Base-by-base conservation (phyloP, 768 basidiomycete species). In the Lyophyllum semitale region DNA sequence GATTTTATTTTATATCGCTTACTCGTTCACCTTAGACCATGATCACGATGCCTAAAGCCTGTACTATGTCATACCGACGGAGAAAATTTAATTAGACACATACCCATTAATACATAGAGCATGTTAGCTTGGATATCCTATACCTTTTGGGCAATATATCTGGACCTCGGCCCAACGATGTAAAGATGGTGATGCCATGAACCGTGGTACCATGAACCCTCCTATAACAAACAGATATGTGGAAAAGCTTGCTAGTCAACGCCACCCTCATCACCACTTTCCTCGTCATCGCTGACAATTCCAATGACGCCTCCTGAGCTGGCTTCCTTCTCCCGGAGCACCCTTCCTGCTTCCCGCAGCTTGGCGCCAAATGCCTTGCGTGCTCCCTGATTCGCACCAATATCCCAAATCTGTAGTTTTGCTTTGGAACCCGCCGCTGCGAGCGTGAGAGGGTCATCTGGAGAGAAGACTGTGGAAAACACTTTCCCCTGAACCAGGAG, bases 361-460 rank as follows among this genome's bases (percentile, higher is more conserved):
- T 95, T 93, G 7, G 81, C 72, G 0, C 84, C 87, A 51, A 98
- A 95, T 0, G 88, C 87, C 66, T 91, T 92, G 45, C 95, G 79
- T 9, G 85, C 92, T 23, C 91, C 91, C 17, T 78, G 73, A 67
- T 92, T 98, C 4, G 91, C 82, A 9, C 87, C 91, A 37, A 96
- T 82, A 65, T 99, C 96, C 96, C 96, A 99, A 15, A 99, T 78
- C 69, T 98, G 96, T 6, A 99, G 71, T 67, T 89, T 94, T 1
- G 93, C 96, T 65, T 93, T 91, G 2, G 93, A 95, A 12, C 97
- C 97, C 27, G 91, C 96, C 3, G 94, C 95, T 2, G 95, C 96
- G 44, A 99, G 71, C 8, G 92, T 97, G 48, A 98, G 84, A 1
- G 95, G 90, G 64, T 95, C 91, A 67, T 98, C 96, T 0, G 97